These are phyloP conservation scores for Colletotrichum sp. DNA, from an alignment of 2,329 filamentous ascomycete genomes.

Conservation along the genomic window DNA sequence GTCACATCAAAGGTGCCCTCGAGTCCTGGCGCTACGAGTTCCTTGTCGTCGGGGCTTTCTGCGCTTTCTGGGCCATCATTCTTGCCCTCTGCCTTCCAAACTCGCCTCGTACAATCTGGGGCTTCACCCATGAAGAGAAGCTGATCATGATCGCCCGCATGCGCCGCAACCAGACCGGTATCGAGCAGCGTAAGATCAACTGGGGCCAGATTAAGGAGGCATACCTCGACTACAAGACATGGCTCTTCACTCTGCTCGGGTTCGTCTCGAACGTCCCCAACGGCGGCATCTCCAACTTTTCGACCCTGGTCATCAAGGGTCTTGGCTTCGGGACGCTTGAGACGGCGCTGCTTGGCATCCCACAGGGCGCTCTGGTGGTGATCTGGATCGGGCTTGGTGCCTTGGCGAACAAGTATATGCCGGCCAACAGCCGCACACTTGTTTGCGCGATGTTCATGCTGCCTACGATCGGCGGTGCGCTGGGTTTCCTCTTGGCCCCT, in stretches of 20 bases:
- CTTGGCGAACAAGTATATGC: conserved; percentile 42
- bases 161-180: conserved; percentile 61
- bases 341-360: conserved; percentile 42
- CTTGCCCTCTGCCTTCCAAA: conserved; percentile 64
- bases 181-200: conserved; percentile 62
- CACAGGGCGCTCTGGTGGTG: conserved; percentile 40
- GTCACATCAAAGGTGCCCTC: conserved; percentile 61
- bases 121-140: conserved; percentile 55
- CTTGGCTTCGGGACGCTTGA: conserved; percentile 54
- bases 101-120: conserved; percentile 58
- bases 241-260: conserved; percentile 61
- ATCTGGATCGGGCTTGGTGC: conserved; percentile 46
- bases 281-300: conserved; percentile 66
- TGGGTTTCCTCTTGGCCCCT: conserved; percentile 62
- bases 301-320: conserved; percentile 63
- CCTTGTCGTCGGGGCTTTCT: conserved; percentile 65
- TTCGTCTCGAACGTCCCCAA: conserved; percentile 60
- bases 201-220: conserved; percentile 60
- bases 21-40: conserved; percentile 73
- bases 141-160: conserved; percentile 61
- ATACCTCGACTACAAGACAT: conserved; percentile 62
- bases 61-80: conserved; percentile 62
- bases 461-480: conserved; percentile 64
- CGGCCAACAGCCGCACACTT: conserved; percentile 53
- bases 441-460: conserved; percentile 61